A percentile compares a stretch with the other conserved stretches of the same genome.
phyloP scores from a whole-genome alignment of 1,139 yeast genomes.

The Eremothecium cymbalariae region DNA sequence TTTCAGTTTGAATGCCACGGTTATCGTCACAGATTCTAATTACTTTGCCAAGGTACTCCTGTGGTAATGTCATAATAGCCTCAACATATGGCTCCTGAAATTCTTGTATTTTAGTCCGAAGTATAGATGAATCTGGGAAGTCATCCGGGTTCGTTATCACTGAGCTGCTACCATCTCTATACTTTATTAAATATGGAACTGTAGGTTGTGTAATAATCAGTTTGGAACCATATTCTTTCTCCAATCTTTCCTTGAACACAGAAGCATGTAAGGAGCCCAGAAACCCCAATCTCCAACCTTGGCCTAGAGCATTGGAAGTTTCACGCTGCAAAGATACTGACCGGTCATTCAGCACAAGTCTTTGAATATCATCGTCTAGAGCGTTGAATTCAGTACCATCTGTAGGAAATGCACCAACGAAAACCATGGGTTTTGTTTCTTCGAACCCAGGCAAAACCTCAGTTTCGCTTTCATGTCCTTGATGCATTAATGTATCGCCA shows the following conservation, averaged over 20 bases:
- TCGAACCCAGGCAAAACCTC: constrained; percentile 90
- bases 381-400: constrained; percentile 87
- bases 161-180: constrained; percentile 53
- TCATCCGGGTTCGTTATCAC: constrained; percentile 85
- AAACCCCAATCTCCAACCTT: constrained; percentile 96
- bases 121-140: constrained; percentile 56
- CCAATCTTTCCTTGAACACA: constrained; percentile 84
- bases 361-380: constrained; percentile 83
- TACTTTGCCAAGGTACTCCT: constrained; percentile 79
- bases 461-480: constrained; percentile 49
- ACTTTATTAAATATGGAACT: constrained; percentile 76
- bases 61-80: constrained; percentile 85
- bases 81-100: constrained; percentile 86
- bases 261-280: constrained; percentile 92
- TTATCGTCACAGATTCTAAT: constrained; percentile 78
- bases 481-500: constrained; percentile 81
- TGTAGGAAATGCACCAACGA: constrained; percentile 96
- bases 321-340: constrained; percentile 85
- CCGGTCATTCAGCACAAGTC: constrained; percentile 82
- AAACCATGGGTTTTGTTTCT: constrained; percentile 96
- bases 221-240: constrained; percentile 89
- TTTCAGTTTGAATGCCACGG: constrained; percentile 74
- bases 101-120: constrained; percentile 41
- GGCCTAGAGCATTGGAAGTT: constrained; percentile 89
- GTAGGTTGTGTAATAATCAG: constrained; percentile 93